phyloP scores from a whole-genome alignment of 2,329 filamentous ascomycete genomes.

The Penicillium glabrum region DNA sequence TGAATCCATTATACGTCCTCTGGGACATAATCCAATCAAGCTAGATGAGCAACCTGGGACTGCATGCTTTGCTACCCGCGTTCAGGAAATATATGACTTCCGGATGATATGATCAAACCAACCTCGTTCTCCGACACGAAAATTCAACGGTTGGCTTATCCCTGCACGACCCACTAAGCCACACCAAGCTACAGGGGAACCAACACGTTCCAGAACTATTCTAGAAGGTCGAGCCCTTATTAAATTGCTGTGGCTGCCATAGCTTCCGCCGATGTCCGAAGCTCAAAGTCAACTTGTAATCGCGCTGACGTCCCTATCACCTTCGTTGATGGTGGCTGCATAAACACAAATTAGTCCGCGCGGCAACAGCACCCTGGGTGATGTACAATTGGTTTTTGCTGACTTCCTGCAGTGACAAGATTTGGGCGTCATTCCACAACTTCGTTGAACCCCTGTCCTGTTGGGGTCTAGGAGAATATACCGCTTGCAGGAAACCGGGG shows the following conservation, averaged over 20 bases:
- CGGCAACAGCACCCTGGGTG: not conserved
- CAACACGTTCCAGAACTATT: slow-evolving; percentile 16
- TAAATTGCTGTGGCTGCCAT: slow-evolving; percentile 16
- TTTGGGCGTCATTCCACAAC: not conserved
- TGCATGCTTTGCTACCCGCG: not conserved
- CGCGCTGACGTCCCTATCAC: not conserved
- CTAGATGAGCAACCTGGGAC: slow-evolving; percentile 5
- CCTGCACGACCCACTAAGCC: slow-evolving; percentile 8
- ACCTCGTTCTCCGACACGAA: not conserved
- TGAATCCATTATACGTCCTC: not conserved
- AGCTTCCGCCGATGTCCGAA: slow-evolving; percentile 2
- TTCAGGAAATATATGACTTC: not conserved
- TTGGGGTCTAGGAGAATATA: slow-evolving; percentile 2
- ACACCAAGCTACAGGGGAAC: not conserved
- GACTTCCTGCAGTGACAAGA: not conserved
- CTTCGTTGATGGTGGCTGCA: slow-evolving; percentile 8
- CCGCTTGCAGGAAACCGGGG: slow-evolving; percentile 6
- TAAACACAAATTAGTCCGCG: slow-evolving; percentile 1
- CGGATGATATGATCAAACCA: slow-evolving; percentile 6
- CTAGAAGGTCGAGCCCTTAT: slow-evolving; percentile 21
- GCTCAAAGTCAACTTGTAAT: slow-evolving; percentile 1
- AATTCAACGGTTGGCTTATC: not conserved
- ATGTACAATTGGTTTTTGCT: not conserved
- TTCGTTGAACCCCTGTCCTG: not conserved
- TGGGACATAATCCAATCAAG: slow-evolving; percentile 17